These are phyloP conservation scores for Komagataella pastoris DNA, from an alignment of 805 yeast genomes.

Conservation along the genomic window DNA sequence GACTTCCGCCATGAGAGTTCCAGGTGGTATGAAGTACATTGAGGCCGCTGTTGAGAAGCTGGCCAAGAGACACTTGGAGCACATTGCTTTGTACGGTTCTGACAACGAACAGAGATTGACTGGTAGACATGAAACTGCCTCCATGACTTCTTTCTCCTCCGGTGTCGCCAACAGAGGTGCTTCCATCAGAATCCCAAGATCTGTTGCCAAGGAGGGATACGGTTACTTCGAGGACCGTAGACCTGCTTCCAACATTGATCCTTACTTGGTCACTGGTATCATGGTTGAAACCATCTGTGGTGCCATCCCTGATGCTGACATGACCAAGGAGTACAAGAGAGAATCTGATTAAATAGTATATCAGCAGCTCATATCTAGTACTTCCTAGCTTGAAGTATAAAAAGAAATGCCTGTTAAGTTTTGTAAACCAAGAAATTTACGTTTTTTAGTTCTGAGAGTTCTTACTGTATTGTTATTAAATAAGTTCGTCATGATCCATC, in stretches of 20 bases:
- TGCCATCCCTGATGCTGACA: slow-evolving; percentile 87
- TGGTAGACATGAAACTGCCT: slow-evolving; percentile 97
- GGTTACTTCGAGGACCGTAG: slow-evolving; percentile 99
- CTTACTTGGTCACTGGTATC: slow-evolving; percentile 96
- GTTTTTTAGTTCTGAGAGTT: not conserved
- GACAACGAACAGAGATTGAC: slow-evolving; percentile 94
- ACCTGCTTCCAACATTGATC: slow-evolving; percentile 99
- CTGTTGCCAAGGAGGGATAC: slow-evolving; percentile 94
- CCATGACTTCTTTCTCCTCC: slow-evolving; percentile 77
- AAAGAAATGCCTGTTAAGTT: not conserved
- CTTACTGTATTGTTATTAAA: not conserved
- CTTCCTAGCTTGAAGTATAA: not conserved
- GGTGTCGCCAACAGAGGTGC: slow-evolving; percentile 99
- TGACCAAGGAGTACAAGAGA: slow-evolving; percentile 81
- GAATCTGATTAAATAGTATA: slow-evolving; percentile 23
- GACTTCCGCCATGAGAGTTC: slow-evolving; percentile 77
- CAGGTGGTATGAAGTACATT: slow-evolving; percentile 94
- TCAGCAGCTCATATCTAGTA: not conserved
- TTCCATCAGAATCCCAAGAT: slow-evolving; percentile 96
- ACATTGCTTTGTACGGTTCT: slow-evolving; percentile 87
- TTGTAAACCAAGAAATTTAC: not conserved
- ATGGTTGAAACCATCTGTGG: slow-evolving; percentile 96
- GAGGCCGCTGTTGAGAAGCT: slow-evolving; percentile 88
- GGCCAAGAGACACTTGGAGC: slow-evolving; percentile 93
- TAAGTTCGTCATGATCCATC: not conserved